phyloP scores from a whole-genome alignment of 805 yeast species.

The Saitoella complicata region DNA sequence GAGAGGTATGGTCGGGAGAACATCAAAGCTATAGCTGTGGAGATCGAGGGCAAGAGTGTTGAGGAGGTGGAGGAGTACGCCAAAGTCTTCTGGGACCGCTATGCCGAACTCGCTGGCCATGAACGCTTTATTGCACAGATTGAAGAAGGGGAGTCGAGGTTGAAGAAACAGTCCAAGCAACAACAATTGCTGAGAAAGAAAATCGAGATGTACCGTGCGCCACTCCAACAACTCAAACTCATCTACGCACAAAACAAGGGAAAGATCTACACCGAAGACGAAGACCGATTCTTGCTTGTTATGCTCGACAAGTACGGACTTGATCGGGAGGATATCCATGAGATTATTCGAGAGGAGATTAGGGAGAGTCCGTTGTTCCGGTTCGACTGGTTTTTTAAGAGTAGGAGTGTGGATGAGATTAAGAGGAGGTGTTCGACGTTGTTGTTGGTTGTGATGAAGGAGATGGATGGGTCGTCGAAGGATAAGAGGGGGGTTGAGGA shows the following conservation, averaged over 20 bases:
- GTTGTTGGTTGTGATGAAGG: slow-evolving; percentile 58
- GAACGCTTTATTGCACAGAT: slow-evolving; percentile 69
- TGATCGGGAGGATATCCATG: slow-evolving; percentile 65
- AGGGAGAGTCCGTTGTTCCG: slow-evolving; percentile 62
- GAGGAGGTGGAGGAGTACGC: slow-evolving; percentile 73
- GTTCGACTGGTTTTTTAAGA: slow-evolving; percentile 74
- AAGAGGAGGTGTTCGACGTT: slow-evolving; percentile 70
- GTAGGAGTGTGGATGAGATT: slow-evolving; percentile 62
- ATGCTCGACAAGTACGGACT: slow-evolving; percentile 69
- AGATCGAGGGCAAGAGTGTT: slow-evolving; percentile 62
- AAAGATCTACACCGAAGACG: slow-evolving; percentile 68
- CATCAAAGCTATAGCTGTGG: slow-evolving; percentile 51
- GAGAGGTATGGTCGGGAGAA: slow-evolving; percentile 73
- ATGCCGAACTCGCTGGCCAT: slow-evolving; percentile 69
- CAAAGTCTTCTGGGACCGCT: slow-evolving; percentile 64
- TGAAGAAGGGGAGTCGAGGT: slow-evolving; percentile 77
- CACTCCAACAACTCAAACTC: slow-evolving; percentile 61
- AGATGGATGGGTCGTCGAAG: slow-evolving; percentile 31
- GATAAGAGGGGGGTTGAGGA: slow-evolving; percentile 6
- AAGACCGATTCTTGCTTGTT: slow-evolving; percentile 72
- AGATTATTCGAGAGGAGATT: slow-evolving; percentile 57
- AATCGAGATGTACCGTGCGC: slow-evolving; percentile 51
- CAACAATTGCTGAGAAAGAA: slow-evolving; percentile 68
- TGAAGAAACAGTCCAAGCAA: slow-evolving; percentile 46
- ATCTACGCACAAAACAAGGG: slow-evolving; percentile 58